These are phyloP conservation scores for Leccinum truebloodii DNA, from an alignment of 768 basidiomycete genomes.

Conservation along the genomic window DNA sequence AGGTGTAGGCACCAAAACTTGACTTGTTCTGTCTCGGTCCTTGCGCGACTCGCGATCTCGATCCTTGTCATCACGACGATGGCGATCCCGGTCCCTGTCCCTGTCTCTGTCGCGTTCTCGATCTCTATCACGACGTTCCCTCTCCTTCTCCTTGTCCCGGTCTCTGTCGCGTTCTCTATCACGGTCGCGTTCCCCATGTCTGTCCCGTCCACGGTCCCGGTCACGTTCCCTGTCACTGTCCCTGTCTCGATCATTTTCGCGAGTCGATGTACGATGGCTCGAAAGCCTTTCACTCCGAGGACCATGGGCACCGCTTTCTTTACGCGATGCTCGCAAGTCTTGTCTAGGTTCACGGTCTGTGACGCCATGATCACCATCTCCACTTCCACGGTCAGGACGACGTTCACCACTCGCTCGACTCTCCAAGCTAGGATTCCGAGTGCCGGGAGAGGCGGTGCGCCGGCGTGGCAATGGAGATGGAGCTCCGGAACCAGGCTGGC, in stretches of 20 bases:
- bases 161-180: conserved; percentile 43
- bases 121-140: conserved; percentile 41
- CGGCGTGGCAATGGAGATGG: conserved; percentile 56
- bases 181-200: conserved; percentile 48
- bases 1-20: conserved; percentile 36
- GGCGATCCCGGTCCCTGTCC: conserved; percentile 45
- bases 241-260: conserved; percentile 39
- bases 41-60: conserved; percentile 65
- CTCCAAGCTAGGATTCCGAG: conserved; percentile 68
- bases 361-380: conserved; percentile 46
- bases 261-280: conserved; percentile 40
- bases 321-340: conserved; percentile 45
- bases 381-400: conserved; percentile 50
- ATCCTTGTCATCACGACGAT: conserved; percentile 62
- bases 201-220: conserved; percentile 47
- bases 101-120: conserved; percentile 53
- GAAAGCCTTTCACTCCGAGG: conserved; percentile 49
- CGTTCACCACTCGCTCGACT: conserved; percentile 73
- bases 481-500: conserved; percentile 45
- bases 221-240: conserved; percentile 51
- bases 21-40: conserved; percentile 50
- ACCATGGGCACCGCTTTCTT: conserved; percentile 53
- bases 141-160: conserved; percentile 42
- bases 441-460: conserved; percentile 66
- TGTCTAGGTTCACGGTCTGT: conserved; percentile 50